Conservation (phyloP, 2,329 filamentous ascomycete species). For the Ambrosiella xylebori region DNA sequence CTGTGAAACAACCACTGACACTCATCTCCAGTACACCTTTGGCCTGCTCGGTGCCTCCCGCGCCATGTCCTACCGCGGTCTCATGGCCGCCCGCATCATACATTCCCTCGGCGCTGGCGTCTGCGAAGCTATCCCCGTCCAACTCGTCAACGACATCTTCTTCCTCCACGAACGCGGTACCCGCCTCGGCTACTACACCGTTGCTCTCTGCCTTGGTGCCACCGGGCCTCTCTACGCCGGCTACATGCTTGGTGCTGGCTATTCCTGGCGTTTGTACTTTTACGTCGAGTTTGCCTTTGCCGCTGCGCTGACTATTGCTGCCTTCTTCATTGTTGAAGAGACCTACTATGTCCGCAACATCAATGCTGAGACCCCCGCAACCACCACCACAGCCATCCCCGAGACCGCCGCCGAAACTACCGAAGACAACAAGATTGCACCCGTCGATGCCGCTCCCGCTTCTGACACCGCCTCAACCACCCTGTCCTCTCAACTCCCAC, state of each 20-base stretch:
- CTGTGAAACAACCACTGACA: neutral
- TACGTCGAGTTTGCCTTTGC: conserved; percentile 40
- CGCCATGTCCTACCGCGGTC: conserved; percentile 20
- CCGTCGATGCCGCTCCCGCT: neutral
- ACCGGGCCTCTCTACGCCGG: conserved; percentile 40
- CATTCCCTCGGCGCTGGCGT: conserved; percentile 26
- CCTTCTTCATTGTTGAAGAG: conserved; percentile 38
- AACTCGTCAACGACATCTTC: conserved; percentile 30
- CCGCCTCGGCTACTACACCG: conserved; percentile 42
- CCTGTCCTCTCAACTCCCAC: conserved; percentile 16
- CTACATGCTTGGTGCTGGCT: conserved; percentile 41
- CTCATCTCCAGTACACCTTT: conserved; percentile 20
- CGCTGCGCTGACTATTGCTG: conserved; percentile 16
- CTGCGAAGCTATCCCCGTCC: conserved; percentile 29
- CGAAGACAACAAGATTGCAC: neutral
- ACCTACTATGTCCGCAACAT: conserved; percentile 26
- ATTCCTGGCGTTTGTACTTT: conserved; percentile 44
- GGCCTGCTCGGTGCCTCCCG: conserved; percentile 24
- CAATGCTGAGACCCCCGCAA: neutral
- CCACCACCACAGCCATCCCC: neutral
- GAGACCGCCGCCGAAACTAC: neutral
- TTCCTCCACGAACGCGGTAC: conserved; percentile 32
- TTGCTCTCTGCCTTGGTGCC: conserved; percentile 37
- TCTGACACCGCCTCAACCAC: neutral
- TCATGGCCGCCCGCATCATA: conserved; percentile 25